Conservation (phyloP, 495 filamentous ascomycete species). For the Usnea hakonensis region DNA sequence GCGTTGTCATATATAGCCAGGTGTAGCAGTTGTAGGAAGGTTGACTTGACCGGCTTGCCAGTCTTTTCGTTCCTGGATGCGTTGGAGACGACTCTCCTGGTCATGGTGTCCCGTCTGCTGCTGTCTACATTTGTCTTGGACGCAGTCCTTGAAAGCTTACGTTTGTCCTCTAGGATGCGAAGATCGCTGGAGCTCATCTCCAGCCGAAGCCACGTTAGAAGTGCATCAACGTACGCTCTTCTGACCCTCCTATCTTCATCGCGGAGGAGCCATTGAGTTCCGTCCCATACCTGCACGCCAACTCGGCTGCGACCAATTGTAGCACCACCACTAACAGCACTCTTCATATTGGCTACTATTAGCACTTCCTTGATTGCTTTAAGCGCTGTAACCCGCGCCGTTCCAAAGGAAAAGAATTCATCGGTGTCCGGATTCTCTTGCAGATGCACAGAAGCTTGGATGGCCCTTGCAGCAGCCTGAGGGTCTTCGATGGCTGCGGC, state of each 20-base stretch:
- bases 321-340: constrained; percentile 49
- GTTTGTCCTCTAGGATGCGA: constrained; percentile 44
- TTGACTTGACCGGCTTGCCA: constrained; percentile 46
- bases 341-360: constrained; percentile 62
- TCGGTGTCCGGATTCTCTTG: constrained; percentile 43
- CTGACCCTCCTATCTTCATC: constrained; percentile 70
- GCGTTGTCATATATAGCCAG: constrained; percentile 81
- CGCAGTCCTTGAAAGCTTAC: constrained; percentile 22
- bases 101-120: constrained; percentile 35
- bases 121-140: constrained; percentile 28
- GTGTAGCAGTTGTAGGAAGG: constrained; percentile 77
- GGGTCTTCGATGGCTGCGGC: constrained; percentile 40
- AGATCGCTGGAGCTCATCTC: constrained; percentile 68
- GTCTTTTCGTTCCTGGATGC: constrained; percentile 56
- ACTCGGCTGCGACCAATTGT: constrained; percentile 65
- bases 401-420: constrained; percentile 64
- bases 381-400: constrained; percentile 69
- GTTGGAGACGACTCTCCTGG: constrained; percentile 62
- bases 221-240: constrained; percentile 72
- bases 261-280: constrained; percentile 78
- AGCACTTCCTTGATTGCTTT: constrained; percentile 73
- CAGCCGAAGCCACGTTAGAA: constrained; percentile 70
- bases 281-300: constrained; percentile 76
- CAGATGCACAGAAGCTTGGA: constrained; percentile 36
- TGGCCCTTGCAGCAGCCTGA: constrained; percentile 26